Percentiles rank a stretch among this genome's conserved stretches.
phyloP scores from a whole-genome alignment of 78 protist genomes.

The slime mould (Dictyostelium discoideum) region dicty_2.7 NC_007089.4:2368001-2368500 shows the following conservation, averaged over 20 bases:
- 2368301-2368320: too few relatives aligned
- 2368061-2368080: not conserved
- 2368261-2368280: not conserved
- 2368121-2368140: not conserved
- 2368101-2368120: constrained; percentile 33
- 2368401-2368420: too few relatives aligned
- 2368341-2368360: too few relatives aligned
- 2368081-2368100: constrained; percentile 56
- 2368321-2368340: too few relatives aligned
- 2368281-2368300: too few relatives aligned
- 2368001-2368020: constrained; percentile 33
- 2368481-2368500: too few relatives aligned
- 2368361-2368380: too few relatives aligned
- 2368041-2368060: not conserved
- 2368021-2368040: not conserved
- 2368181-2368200: constrained; percentile 6
- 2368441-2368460: too few relatives aligned
- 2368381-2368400: too few relatives aligned
- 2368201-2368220: not conserved
- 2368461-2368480: too few relatives aligned
- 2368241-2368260: not conserved
- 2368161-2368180: not conserved
- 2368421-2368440: too few relatives aligned
- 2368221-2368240: not conserved
- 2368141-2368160: not conserved